These are phyloP conservation scores for Calonectria pseudoreteaudii DNA, from an alignment of 2,329 filamentous ascomycete species.

Conservation along the genomic window DNA sequence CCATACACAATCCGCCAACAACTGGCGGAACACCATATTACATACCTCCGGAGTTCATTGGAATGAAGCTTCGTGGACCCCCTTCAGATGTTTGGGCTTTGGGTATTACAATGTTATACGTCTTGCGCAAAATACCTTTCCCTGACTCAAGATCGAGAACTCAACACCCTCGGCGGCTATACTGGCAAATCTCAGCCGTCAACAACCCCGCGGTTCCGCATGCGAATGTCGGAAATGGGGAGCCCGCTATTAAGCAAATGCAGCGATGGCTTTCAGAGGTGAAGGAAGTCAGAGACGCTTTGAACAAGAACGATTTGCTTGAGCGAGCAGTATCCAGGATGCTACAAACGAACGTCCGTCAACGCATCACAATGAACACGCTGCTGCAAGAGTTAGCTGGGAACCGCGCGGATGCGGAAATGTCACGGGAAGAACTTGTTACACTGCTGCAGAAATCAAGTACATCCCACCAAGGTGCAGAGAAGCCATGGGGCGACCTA, in stretches of 20 bases:
- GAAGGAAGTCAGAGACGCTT: constrained; percentile 57
- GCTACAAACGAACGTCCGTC: constrained; percentile 61
- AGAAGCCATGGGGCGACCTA: not conserved
- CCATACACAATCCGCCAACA: constrained; percentile 56
- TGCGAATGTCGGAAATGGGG: constrained; percentile 51
- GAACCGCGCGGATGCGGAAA: no score
- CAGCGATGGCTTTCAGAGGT: constrained; percentile 67
- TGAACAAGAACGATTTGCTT: constrained; percentile 60
- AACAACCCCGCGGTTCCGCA: constrained; percentile 53
- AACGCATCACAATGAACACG: constrained; percentile 65
- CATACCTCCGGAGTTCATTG: constrained; percentile 72
- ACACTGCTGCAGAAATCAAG: no score
- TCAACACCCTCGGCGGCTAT: constrained; percentile 61
- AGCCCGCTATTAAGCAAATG: constrained; percentile 63
- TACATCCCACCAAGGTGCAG: not conserved
- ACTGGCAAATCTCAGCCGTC: constrained; percentile 69
- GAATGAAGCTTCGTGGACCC: constrained; percentile 62
- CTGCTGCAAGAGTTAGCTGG: constrained; percentile 60
- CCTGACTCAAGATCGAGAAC: constrained; percentile 64
- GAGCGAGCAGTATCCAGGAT: constrained; percentile 66
- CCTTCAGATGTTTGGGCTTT: constrained; percentile 71
- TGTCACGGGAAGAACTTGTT: no score
- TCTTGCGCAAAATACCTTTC: constrained; percentile 65
- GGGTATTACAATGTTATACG: constrained; percentile 72
- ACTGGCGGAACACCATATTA: constrained; percentile 71